Conservation (phyloP, 2,329 filamentous ascomycete species). For the Helotiales sp. region DNA sequence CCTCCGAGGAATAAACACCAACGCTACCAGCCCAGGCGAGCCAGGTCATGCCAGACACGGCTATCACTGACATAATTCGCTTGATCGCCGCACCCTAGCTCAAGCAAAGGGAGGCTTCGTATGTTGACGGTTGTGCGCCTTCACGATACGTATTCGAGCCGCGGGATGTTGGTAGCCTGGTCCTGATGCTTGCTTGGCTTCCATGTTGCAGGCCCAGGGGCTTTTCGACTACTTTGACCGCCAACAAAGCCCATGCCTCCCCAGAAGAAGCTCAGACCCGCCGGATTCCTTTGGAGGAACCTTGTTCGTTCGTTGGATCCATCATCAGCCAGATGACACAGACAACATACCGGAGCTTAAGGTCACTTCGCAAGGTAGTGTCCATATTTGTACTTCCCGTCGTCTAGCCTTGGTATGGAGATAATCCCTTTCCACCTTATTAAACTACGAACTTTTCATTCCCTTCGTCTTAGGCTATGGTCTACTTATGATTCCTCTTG, state of each 20-base stretch:
- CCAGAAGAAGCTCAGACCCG: slow-evolving; percentile 36
- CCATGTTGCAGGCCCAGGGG: slow-evolving; percentile 32
- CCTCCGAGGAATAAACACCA: slow-evolving; percentile 9
- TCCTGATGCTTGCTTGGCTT: slow-evolving; percentile 26
- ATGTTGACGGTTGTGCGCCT: slow-evolving; percentile 15
- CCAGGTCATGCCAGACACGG: background rate
- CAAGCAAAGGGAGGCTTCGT: slow-evolving; percentile 6
- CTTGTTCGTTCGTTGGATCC: slow-evolving; percentile 31
- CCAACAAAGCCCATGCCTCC: slow-evolving; percentile 32
- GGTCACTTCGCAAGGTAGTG: slow-evolving; percentile 33
- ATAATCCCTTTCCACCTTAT: slow-evolving; percentile 29
- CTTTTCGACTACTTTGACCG: slow-evolving; percentile 35
- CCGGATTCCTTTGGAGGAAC: slow-evolving; percentile 23
- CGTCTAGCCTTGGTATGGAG: slow-evolving; percentile 33
- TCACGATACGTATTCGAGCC: slow-evolving; percentile 27
- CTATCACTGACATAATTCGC: slow-evolving; percentile 16
- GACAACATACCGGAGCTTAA: slow-evolving; percentile 36
- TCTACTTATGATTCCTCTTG: slow-evolving; percentile 18
- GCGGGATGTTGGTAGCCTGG: slow-evolving; percentile 28
- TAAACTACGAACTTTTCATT: slow-evolving; percentile 22
- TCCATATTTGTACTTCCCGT: slow-evolving; percentile 34
- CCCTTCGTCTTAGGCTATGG: slow-evolving; percentile 21
- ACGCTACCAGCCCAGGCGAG: background rate
- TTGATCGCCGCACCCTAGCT: slow-evolving; percentile 31
- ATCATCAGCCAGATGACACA: slow-evolving; percentile 36